Base-by-base conservation (phyloP, 176 grass and related monocot species). In the Sorghum bicolor region DNA sequence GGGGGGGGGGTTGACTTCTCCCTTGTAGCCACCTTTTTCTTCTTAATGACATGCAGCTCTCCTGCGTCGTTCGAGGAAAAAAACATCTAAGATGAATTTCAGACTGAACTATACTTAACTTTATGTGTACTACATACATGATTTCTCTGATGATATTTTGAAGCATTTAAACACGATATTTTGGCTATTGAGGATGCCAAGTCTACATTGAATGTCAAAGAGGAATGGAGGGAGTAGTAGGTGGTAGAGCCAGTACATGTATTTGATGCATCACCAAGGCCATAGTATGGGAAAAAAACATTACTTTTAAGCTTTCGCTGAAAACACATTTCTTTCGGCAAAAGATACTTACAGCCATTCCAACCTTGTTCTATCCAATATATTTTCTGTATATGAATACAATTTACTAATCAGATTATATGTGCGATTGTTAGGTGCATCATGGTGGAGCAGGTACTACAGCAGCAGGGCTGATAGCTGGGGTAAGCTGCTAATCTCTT, bases 361-460 rank as follows among this genome's bases (percentile, higher is more conserved):
- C 1, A 32, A 67, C 52, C 44, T 68, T 82, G 55, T 25, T 38
- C 28, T 44, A 30, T 77, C 32, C 22, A 25, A 64, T 34, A 66
- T 65, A 20, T 76, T 86, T 68, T 77, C 16, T 57, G 22, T 72
- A 72, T 72, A 48, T 40, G 16, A 70, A 76, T n/a, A 53, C 53
- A 72, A 15, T 69, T 66, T 82, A 47, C 61, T 77, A 31, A 88
- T 55, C 52, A 58, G 63, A 71, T 81, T 68, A 28, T 70, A 69
- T 79, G 10, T 43, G 86, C 73, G 50, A 75, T 77, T 75, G 73
- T 76, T 77, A 98, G 96, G 89, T 98, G 52, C 96, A 98, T 88
- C 96, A 98, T 89, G 96, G 96, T 67, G 96, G 96, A 70, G 96
- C 96, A 81, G 96, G 96, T 53, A 98, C 96, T 32, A 98, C 96